Conservation (phyloP, 208 protist species). For the Phytomonas sp. region DNA sequence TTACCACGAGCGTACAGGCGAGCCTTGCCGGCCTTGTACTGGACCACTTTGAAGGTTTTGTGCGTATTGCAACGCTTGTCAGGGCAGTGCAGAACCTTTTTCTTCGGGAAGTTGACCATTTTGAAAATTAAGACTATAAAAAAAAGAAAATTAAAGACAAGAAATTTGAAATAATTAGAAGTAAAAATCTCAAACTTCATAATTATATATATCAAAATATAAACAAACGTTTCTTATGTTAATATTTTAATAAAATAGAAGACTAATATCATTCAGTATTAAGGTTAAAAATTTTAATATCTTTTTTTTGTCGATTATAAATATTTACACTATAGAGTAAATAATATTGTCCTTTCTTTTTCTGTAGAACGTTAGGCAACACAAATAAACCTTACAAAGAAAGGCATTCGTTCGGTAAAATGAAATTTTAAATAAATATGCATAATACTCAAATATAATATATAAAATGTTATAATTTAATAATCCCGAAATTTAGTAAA, state of each 20-base stretch:
- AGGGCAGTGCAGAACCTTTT: slow-evolving; percentile 89
- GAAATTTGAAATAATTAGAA: slow-evolving; percentile 10
- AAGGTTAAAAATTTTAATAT: neutral
- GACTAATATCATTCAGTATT: neutral
- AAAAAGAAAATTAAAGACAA: slow-evolving; percentile 15
- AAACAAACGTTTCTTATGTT: slow-evolving; percentile 4
- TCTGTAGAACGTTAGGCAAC: neutral
- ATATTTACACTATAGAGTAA: neutral
- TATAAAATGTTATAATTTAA: neutral
- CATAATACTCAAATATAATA: slow-evolving; percentile 2
- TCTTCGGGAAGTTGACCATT: slow-evolving; percentile 96
- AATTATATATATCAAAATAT: slow-evolving; percentile 7
- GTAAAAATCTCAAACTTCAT: neutral
- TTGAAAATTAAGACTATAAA: slow-evolving; percentile 3
- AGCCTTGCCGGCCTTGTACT: slow-evolving; percentile 99
- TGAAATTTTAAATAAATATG: neutral
- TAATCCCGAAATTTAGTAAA: neutral
- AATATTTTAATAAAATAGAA: slow-evolving; percentile 6
- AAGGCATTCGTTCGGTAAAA: slow-evolving; percentile 2
- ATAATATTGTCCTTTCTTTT: slow-evolving; percentile 11
- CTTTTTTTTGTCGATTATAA: slow-evolving; percentile 15
- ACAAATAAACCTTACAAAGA: slow-evolving; percentile 1
- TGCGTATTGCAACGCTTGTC: slow-evolving; percentile 91
- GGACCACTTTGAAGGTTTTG: slow-evolving; percentile 97
- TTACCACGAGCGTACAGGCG: slow-evolving; percentile 98